phyloP scores from a whole-genome alignment of 805 yeast species.

The Starmerella vaccinii region DNA sequence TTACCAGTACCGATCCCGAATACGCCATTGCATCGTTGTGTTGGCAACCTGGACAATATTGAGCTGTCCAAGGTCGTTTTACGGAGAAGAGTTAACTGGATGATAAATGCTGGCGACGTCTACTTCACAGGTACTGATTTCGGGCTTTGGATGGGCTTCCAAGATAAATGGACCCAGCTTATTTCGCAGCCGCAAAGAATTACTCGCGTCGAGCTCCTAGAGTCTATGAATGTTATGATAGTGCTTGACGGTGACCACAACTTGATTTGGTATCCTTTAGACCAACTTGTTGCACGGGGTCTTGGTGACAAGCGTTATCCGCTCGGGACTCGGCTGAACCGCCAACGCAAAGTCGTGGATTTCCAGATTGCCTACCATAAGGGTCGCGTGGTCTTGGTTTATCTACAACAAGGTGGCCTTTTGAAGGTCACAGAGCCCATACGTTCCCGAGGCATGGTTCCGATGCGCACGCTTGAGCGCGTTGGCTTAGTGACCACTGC shows the following conservation, averaged over 20 bases:
- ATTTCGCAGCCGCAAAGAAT: slow-evolving; percentile 31
- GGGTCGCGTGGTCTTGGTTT: slow-evolving; percentile 47
- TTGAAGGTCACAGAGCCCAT: slow-evolving; percentile 57
- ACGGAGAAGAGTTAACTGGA: slow-evolving; percentile 34
- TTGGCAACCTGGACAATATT: slow-evolving; percentile 13
- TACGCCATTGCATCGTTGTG: slow-evolving; percentile 31
- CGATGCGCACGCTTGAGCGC: slow-evolving; percentile 15
- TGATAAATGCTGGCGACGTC: slow-evolving; percentile 34
- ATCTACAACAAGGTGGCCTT: slow-evolving; percentile 46
- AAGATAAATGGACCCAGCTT: slow-evolving; percentile 47
- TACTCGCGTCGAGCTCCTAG: slow-evolving; percentile 48
- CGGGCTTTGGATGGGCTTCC: slow-evolving; percentile 46
- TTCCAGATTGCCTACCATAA: slow-evolving; percentile 60
- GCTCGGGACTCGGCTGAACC: slow-evolving; percentile 41
- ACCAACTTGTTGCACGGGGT: slow-evolving; percentile 40
- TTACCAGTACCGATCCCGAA: slow-evolving; percentile 28
- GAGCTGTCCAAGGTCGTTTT: slow-evolving; percentile 26
- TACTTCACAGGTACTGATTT: slow-evolving; percentile 47
- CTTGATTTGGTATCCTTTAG: slow-evolving; percentile 53
- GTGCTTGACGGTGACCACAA: slow-evolving; percentile 49
- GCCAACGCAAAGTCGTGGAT: slow-evolving; percentile 39
- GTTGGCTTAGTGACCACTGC: slow-evolving; percentile 16
- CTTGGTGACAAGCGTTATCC: slow-evolving; percentile 15
- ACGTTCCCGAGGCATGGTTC: slow-evolving; percentile 24
- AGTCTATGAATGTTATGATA: slow-evolving; percentile 42